These are phyloP conservation scores for Gentiana straminea DNA, from an alignment of 257 asterid species.

Conservation along the genomic window DNA sequence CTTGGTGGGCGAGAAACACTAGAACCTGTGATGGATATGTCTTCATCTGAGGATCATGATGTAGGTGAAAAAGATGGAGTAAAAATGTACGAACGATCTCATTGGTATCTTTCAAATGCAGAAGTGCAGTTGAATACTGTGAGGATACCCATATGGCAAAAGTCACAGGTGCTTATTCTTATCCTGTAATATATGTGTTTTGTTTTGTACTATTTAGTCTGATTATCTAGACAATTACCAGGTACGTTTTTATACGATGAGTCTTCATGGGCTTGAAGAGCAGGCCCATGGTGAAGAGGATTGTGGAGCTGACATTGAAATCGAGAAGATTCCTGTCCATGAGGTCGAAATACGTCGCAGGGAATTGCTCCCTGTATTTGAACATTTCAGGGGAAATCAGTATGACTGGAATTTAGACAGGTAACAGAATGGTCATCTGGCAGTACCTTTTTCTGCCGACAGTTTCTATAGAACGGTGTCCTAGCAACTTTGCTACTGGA, in stretches of 20 bases:
- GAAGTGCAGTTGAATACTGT: constrained; percentile 42
- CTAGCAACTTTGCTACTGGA: too few species aligned
- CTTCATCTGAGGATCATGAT: constrained; percentile 21
- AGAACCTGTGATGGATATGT: constrained; percentile 14
- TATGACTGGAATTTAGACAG: constrained; percentile 28
- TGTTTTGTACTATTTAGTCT: constrained; percentile 6
- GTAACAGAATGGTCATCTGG: constrained; percentile 9
- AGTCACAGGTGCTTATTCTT: constrained; percentile 31
- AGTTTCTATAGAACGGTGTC: too few species aligned
- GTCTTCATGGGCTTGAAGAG: constrained; percentile 16
- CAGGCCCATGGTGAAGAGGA: constrained; percentile 2
- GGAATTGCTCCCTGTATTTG: constrained; percentile 35
- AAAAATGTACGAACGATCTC: constrained; percentile 24
- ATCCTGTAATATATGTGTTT: not conserved
- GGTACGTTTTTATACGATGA: constrained; percentile 32
- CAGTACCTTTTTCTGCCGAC: too few species aligned
- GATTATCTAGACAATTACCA: constrained; percentile 9
- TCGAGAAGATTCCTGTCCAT: constrained; percentile 30
- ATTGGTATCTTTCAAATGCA: constrained; percentile 38
- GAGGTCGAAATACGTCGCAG: constrained; percentile 34
- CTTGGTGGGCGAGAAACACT: constrained; percentile 17
- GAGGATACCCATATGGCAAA: constrained; percentile 41
- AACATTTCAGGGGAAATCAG: constrained; percentile 27
- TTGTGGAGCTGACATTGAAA: constrained; percentile 27
- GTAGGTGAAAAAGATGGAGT: constrained; percentile 16